Evolutionary conservation across 163 green algal species (phyloP).

Genomic region (Picocystis sp.): DNA sequence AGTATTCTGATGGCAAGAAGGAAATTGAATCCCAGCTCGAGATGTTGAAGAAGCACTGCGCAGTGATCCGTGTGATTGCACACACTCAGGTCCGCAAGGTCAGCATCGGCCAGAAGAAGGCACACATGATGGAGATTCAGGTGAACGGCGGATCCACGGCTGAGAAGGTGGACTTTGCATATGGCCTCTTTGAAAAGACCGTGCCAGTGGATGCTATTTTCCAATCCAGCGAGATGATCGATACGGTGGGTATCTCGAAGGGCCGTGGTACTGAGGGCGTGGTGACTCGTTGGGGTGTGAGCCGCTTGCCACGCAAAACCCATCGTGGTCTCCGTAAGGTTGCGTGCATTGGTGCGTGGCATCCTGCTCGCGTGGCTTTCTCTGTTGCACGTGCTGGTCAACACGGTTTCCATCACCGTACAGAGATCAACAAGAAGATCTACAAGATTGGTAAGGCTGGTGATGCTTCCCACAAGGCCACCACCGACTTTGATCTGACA

Average conservation of each 20-base stretch:
- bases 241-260: constrained; percentile 94
- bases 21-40: constrained; percentile 75
- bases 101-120: constrained; percentile 86
- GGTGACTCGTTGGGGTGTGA: constrained; percentile 93
- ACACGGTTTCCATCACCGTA: constrained; percentile 95
- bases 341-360: constrained; percentile 98
- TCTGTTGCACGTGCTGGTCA: constrained; percentile 89
- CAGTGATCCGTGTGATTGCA: constrained; percentile 67
- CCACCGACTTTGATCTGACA: constrained; percentile 89
- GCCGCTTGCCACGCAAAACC: constrained; percentile 95
- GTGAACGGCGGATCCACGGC: constrained; percentile 79
- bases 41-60: constrained; percentile 87
- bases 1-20: constrained; percentile 87
- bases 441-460: constrained; percentile 90
- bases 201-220: constrained; percentile 59
- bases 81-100: constrained; percentile 83
- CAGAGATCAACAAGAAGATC: constrained; percentile 97
- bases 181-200: constrained; percentile 70
- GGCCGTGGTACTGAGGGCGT: constrained; percentile 92
- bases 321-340: constrained; percentile 97
- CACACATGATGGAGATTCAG: constrained; percentile 97
- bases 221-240: constrained; percentile 89
- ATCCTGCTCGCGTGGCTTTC: constrained; percentile 91
- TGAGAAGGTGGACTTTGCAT: constrained; percentile 91
- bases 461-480: constrained; percentile 64